Percentiles rank a stretch among this genome's conserved stretches.
Evolutionary conservation across 345 rosid genomes (phyloP).

Genomic region (Acer yangbiense): DNA sequence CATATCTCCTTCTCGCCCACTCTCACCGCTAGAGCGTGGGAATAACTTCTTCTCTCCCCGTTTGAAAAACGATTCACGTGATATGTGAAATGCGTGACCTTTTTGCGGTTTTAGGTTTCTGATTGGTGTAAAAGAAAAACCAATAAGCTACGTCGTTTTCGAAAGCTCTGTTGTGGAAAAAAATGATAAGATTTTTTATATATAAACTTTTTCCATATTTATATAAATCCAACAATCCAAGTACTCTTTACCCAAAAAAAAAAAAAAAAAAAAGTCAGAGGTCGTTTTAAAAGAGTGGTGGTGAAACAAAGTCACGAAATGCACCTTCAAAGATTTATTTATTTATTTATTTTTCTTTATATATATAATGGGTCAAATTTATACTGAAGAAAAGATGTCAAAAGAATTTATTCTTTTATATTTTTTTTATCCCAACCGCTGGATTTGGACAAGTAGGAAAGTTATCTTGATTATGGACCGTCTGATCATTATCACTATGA

Average conservation of each 20-base stretch:
- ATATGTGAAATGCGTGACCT: too few relatives aligned
- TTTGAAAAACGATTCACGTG: not conserved
- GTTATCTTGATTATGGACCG: not conserved
- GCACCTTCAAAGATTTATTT: not conserved
- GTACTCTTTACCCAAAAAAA: slow-evolving; percentile 6
- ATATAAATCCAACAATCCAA: not conserved
- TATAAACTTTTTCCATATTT: not conserved
- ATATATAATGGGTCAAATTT: not conserved
- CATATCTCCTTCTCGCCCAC: not conserved
- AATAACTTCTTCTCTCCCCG: not conserved
- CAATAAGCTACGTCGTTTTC: slow-evolving; percentile 18
- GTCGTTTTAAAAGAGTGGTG: slow-evolving; percentile 3
- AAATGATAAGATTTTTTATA: not conserved
- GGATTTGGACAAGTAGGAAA: slow-evolving; percentile 2
- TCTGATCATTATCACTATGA: not conserved
- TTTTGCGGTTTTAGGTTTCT: too few relatives aligned
- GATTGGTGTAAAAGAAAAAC: not conserved
- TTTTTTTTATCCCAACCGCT: slow-evolving; percentile 2
- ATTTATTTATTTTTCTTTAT: not conserved
- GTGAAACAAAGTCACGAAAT: not conserved
- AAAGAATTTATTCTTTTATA: slow-evolving; percentile 14
- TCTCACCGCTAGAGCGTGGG: not conserved
- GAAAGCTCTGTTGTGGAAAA: not conserved
- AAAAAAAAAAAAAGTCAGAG: not conserved
- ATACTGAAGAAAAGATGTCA: slow-evolving; percentile 9